These are phyloP conservation scores for Metarhizium rileyi DNA, from an alignment of 2,329 filamentous ascomycete species.

Conservation along the genomic window DNA sequence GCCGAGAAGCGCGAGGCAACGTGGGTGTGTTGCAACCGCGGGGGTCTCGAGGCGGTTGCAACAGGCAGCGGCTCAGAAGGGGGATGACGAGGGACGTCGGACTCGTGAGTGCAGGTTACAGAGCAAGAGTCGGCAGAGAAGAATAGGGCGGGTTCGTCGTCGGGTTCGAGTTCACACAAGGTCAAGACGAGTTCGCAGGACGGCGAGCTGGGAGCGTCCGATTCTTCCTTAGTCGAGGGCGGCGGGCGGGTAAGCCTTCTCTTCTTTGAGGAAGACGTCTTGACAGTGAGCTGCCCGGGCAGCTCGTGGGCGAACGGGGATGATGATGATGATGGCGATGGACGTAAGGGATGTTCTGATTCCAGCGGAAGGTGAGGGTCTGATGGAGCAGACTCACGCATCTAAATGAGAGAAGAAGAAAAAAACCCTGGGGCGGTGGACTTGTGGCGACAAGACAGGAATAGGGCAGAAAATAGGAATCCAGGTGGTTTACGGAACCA, in stretches of 20 bases:
- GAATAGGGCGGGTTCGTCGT: conserved; percentile 40
- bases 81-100: conserved; percentile 25
- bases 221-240: conserved; percentile 29
- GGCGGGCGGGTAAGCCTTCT: conserved; percentile 48
- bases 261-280: conserved; percentile 67
- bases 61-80: conserved; percentile 33
- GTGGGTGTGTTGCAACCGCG: conserved; percentile 2
- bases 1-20: conserved; percentile 28
- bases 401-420: conserved; percentile 1
- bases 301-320: conserved; percentile 35
- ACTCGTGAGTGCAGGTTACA: conserved; percentile 23
- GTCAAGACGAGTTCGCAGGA: conserved; percentile 38
- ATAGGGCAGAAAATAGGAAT: not conserved
- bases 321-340: conserved; percentile 3
- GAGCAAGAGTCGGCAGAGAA: conserved; percentile 34
- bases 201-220: conserved; percentile 25
- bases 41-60: conserved; percentile 22
- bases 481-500: not conserved
- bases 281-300: conserved; percentile 58
- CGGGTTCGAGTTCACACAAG: conserved; percentile 43
- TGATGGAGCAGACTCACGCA: conserved; percentile 5
- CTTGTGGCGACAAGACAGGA: not conserved
- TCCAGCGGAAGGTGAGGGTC: not conserved
- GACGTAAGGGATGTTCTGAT: conserved; percentile 3
- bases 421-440: not conserved